Evolutionary conservation across 1,284 basidiomycete genomes (phyloP), one percentile per base, ranked within the genome.

Genomic region (Leucoagaricus sp.): DNA sequence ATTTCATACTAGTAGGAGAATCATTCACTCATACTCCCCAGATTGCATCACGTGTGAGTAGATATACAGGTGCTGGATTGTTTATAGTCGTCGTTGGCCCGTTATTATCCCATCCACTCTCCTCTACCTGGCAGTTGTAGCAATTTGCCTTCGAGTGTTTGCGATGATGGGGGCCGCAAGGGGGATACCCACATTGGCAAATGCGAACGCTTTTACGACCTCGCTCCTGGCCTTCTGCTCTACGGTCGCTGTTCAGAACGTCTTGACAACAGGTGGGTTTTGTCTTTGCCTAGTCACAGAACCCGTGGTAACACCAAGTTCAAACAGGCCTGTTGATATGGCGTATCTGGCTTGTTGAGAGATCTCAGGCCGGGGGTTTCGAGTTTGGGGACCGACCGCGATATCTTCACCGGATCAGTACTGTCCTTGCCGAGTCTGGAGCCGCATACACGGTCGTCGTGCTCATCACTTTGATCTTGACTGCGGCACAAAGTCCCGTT

Each of bases 61-160:
- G 46, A 31, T 48, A n/a, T 48, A 31, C 25, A 48, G 46, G 29
- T 48, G 46, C n/a, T 48, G 46, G 46, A 48, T 48, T 33, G 26
- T 48, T 6, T 48, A 48, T 48, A 28, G 26, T n/a, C n/a, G n/a
- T n/a, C n/a, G n/a, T n/a, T n/a, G n/a, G n/a, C n/a, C n/a, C n/a
- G n/a, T n/a, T n/a, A 33, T 48, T 17, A 3, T 33, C 2, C 46
- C 46, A 28, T 48, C 46, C 25, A n/a, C n/a, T n/a, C n/a, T n/a
- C n/a, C n/a, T n/a, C n/a, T n/a, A n/a, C n/a, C n/a, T n/a, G n/a
- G n/a, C 13, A 29, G 5, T 15, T 48, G 15, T 7, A 21, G 10
- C 19, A n/a, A n/a, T n/a, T n/a, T n/a, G n/a, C n/a, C n/a, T n/a
- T n/a, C n/a, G n/a, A n/a, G n/a, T 48, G 15, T 25, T 48, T 29